Conservation (phyloP, 225 moss, liverwort and hornwort species). For the Bryum argenteum region DNA sequence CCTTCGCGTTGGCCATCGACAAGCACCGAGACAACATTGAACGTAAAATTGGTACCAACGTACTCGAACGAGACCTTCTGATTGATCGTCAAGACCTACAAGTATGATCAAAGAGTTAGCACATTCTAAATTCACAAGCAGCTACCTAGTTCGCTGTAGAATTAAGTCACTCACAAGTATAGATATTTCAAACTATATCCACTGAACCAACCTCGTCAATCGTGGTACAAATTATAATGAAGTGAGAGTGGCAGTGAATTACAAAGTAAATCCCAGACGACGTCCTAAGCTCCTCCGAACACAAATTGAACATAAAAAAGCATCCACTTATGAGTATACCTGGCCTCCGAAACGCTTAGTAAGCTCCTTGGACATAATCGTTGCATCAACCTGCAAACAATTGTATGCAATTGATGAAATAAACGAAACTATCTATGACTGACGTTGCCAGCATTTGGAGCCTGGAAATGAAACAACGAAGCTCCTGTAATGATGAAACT, state of each 20-base stretch:
- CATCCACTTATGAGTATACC: conserved; percentile 38
- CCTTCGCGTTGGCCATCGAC: conserved; percentile 55
- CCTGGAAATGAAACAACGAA: conserved; percentile 8
- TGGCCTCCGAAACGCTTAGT: conserved; percentile 63
- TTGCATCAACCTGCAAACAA: conserved; percentile 73
- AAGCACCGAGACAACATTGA: conserved; percentile 57
- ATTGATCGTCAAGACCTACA: conserved; percentile 68
- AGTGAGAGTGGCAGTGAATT: background rate
- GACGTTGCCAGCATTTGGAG: background rate
- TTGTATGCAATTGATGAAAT: background rate
- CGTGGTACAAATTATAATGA: background rate
- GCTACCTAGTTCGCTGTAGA: background rate
- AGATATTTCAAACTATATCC: background rate
- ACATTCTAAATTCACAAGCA: conserved; percentile 14
- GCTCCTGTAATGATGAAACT: background rate
- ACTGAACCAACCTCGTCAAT: background rate
- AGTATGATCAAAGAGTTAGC: conserved; percentile 33
- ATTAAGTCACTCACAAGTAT: conserved; percentile 12
- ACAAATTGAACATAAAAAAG: background rate
- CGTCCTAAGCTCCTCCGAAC: background rate
- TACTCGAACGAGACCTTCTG: conserved; percentile 88
- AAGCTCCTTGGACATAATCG: conserved; percentile 64
- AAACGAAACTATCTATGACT: background rate
- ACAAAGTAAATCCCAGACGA: background rate
- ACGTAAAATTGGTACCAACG: conserved; percentile 73